Conservation (phyloP, 768 basidiomycete genomes). For the Bullera alba region DNA sequence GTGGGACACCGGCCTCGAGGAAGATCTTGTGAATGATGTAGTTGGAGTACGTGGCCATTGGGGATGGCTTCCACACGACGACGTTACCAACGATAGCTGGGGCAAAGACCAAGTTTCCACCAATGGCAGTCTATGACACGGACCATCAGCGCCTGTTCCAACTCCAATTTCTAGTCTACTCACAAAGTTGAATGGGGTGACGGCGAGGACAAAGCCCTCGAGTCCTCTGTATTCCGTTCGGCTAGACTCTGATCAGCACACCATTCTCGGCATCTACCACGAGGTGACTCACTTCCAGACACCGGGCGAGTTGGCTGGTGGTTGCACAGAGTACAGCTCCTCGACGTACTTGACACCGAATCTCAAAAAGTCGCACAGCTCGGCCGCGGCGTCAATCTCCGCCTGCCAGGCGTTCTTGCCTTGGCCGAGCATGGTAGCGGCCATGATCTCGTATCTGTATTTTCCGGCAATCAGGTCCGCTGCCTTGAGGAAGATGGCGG, state of each 20-base stretch:
- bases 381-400: constrained; percentile 97
- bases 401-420: constrained; percentile 99
- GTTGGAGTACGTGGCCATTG: constrained; percentile 89
- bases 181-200: constrained; percentile 82
- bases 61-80: constrained; percentile 94
- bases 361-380: constrained; percentile 91
- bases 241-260: constrained; percentile 49
- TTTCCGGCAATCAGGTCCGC: constrained; percentile 93
- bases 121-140: constrained; percentile 83
- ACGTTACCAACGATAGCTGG: constrained; percentile 95
- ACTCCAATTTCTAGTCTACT: not conserved
- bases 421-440: constrained; percentile 95
- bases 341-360: constrained; percentile 97
- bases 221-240: constrained; percentile 91
- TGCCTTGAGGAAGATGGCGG: constrained; percentile 96
- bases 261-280: not conserved
- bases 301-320: constrained; percentile 73
- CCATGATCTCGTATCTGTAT: constrained; percentile 89
- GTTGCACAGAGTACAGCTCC: constrained; percentile 86
- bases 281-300: constrained; percentile 78
- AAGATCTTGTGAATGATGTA: constrained; percentile 87
- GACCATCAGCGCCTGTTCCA: not conserved
- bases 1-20: constrained; percentile 85
- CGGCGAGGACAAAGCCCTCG: constrained; percentile 97
- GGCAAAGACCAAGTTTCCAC: constrained; percentile 74